Evolutionary conservation across 169 alveolate genomes (phyloP).

Genomic region (Theileria equi): DNA sequence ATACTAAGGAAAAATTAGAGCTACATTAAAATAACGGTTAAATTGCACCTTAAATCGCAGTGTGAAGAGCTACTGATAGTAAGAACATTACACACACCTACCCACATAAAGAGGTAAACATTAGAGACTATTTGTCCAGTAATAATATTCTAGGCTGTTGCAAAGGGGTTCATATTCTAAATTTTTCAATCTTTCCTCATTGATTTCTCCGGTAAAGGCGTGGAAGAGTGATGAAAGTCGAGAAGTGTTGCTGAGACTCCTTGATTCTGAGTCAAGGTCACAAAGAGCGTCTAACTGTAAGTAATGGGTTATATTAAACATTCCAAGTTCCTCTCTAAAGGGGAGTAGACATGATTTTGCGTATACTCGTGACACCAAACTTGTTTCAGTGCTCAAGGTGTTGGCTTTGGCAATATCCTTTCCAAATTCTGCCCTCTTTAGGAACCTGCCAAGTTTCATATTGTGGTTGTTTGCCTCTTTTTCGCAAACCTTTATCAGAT

Average conservation of each 20-base stretch:
- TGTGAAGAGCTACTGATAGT: background rate
- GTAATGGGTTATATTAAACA: conserved; percentile 6
- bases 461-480: background rate
- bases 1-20: background rate
- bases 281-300: conserved; percentile 3
- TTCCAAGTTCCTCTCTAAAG: background rate
- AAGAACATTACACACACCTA: conserved; percentile 5
- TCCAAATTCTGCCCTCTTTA: background rate
- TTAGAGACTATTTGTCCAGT: background rate
- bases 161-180: conserved; percentile 21
- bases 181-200: conserved; percentile 17
- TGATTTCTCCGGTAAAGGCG: conserved; percentile 21
- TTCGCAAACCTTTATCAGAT: background rate
- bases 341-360: background rate
- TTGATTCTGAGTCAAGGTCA: background rate
- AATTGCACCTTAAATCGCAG: background rate
- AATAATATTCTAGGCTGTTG: background rate
- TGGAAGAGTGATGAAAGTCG: conserved; percentile 42
- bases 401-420: background rate
- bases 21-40: background rate
- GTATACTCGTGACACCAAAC: conserved; percentile 1
- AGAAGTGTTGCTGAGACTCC: background rate
- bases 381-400: background rate
- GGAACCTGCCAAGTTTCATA: background rate
- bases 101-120: background rate